Evolutionary conservation across 768 basidiomycete species (phyloP), one percentile per base, ranked within the genome.

Genomic region (Vishniacozyma victoriae): DNA sequence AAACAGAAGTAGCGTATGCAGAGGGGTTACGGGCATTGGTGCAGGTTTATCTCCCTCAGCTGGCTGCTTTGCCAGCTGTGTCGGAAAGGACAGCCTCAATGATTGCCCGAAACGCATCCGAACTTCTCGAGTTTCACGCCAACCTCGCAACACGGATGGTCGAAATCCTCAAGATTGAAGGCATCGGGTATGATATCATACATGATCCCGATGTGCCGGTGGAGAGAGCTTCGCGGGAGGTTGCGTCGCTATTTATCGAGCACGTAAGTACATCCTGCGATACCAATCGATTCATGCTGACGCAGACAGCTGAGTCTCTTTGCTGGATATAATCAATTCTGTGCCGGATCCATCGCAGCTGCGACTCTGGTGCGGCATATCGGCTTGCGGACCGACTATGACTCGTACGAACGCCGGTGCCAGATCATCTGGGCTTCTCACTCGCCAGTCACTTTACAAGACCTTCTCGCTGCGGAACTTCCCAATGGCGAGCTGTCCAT

Each of bases 1-100:
- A 80, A 48, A 92, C 90, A 0, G 93, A 97, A 75, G 75, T 81
- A 16, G 81, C 81, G 5, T 97, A 96, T 69, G 77, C 90, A 7
- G 68, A 77, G 43, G 89, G 92, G 71, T 72, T 96, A 60, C 79
- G 82, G 52, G 79, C 79, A 7, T 77, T 97, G 36, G 85, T 89
- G 4, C 60, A 69, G 19, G 55, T 72, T 25, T 72, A 66, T 48
- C 56, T 72, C 2, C 68, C 70, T 20, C 70, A 72, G 40, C 47
- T 72, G 2, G 57, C 61, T n/a, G 70, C 70, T 24, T 44, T 69
- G 5, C 61, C 70, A 3, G 43, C 47, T 5, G 52, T 70, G 5
- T 41, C 52, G 12, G 61, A 62, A 27, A 41, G 52, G 6, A 55
- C 57, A 15, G 57, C 60, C 11, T 42, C 40, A 15, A 25, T 50